phyloP scores from a whole-genome alignment of 1,139 yeast genomes.

The Suhomyces bolitotheri region DNA sequence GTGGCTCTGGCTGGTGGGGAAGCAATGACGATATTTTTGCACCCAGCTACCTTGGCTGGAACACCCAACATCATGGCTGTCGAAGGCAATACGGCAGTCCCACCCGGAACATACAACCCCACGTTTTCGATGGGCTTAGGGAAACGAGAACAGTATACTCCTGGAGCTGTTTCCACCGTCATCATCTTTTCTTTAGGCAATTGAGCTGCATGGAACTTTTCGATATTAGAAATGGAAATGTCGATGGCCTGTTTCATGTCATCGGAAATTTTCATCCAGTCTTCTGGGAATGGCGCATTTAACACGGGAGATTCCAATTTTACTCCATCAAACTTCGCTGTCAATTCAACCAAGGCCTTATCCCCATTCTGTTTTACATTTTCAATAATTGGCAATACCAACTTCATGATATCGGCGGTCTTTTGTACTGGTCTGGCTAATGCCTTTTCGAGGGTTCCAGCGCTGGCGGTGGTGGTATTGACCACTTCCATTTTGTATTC shows the following conservation, averaged over 20 bases:
- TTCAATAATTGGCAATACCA: conserved; percentile 86
- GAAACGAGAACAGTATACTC: conserved; percentile 91
- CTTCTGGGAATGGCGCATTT: conserved; percentile 81
- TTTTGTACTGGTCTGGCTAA: conserved; percentile 88
- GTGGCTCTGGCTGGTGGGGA: conserved; percentile 95
- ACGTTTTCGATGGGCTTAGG: conserved; percentile 93
- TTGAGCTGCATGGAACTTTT: conserved; percentile 93
- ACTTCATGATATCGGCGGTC: conserved; percentile 85
- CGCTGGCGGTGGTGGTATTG: conserved; percentile 43
- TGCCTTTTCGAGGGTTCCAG: conserved; percentile 53
- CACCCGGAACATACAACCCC: conserved; percentile 97
- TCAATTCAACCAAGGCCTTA: conserved; percentile 77
- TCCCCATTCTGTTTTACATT: conserved; percentile 80
- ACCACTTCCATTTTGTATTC: conserved; percentile 65
- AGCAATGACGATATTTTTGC: conserved; percentile 89
- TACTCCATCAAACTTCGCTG: conserved; percentile 90
- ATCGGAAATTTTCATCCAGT: conserved; percentile 70
- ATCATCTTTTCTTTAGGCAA: conserved; percentile 64
- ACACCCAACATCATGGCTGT: conserved; percentile 98
- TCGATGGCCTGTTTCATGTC: conserved; percentile 87
- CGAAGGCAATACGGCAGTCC: conserved; percentile 96
- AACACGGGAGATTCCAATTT: conserved; percentile 68
- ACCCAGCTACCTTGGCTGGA: conserved; percentile 98
- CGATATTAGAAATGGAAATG: conserved; percentile 82
- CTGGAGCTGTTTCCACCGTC: conserved; percentile 91